Evolutionary conservation across 2,329 filamentous ascomycete species (phyloP).

Genomic region (Diaporthe ampelina): DNA sequence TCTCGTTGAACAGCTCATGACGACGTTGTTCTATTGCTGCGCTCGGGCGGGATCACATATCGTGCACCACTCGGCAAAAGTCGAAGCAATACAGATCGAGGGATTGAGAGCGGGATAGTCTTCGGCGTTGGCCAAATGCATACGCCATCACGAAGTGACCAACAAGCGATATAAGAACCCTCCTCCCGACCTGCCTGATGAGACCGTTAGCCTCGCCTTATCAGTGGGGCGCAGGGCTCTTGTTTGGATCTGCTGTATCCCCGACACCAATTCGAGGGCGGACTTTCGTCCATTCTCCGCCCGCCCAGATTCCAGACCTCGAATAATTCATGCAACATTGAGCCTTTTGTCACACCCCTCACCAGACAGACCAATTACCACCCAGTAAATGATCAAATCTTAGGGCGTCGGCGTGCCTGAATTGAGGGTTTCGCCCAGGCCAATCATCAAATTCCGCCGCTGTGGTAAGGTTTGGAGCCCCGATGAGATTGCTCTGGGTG

Average conservation of each 20-base stretch:
- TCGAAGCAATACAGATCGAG: background rate
- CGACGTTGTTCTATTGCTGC: background rate
- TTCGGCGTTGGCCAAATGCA: background rate
- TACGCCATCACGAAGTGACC: background rate
- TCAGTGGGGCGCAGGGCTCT: conserved; percentile 24
- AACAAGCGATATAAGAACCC: background rate
- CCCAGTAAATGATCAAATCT: conserved; percentile 22
- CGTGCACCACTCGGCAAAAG: background rate
- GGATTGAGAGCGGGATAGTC: background rate
- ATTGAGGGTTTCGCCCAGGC: conserved; percentile 2
- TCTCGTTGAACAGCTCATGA: background rate
- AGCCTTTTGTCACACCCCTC: conserved; percentile 11
- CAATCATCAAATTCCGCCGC: conserved; percentile 34
- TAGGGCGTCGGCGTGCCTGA: conserved; percentile 5
- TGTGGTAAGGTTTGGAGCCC: conserved; percentile 17
- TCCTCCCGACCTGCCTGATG: conserved; percentile 23
- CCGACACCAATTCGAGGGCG: background rate
- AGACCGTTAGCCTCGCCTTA: conserved; percentile 1
- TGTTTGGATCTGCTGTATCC: conserved; percentile 7
- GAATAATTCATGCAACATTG: conserved; percentile 3
- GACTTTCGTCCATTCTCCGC: background rate
- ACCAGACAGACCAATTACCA: conserved; percentile 21
- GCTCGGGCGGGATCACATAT: background rate
- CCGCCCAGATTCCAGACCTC: conserved; percentile 25
- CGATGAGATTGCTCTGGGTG: background rate